Base-by-base conservation (phyloP, 2,329 filamentous ascomycete species). In the Neurospora sp. region DNA sequence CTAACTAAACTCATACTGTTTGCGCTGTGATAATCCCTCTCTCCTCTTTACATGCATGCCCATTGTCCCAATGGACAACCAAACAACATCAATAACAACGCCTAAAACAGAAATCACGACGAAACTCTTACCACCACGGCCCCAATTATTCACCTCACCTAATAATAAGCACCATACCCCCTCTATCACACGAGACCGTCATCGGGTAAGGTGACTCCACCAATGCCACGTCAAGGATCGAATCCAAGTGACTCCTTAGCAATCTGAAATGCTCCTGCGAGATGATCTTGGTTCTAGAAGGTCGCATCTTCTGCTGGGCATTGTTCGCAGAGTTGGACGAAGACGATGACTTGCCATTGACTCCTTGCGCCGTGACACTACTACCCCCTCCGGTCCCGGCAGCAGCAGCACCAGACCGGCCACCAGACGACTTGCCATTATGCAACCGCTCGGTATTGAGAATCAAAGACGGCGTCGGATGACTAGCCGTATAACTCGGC, bases 141-240 rank as follows among this genome's bases (percentile, higher is more conserved):
- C 33, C 15, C 15, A 41, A 6, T 41, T 11, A 19, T 74, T 33
- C 33, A 33, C 33, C 33, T 33, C 46, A 86, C 74, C 84, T 82
- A 77, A 90, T 97, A 68, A 97, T 89, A 84, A 96, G 97, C 66
- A 98, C 89, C 78, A 95, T 90, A 0, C 96, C 96, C 46, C 90
- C 92, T 75, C 95, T 85, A 83, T 99, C 96, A 69, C 91, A 94
- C 74, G 92, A 96, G 67, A 98, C 85, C 40, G 94, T 91, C 92
- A 98, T 97, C 4, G 91, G 91, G 79, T 97, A 97, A 33, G 96
- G 96, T 73, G 88, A 85, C 82, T 97, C 93, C 74, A 99, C 80
- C 77, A 98, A 82, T n/a, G 91, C 91, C 74, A 97, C 89, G 81
- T 98, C 95, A 76, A 92, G 87, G 71, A 99, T 89, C 3, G 89